These are phyloP conservation scores for Clavispora asparagi DNA, from an alignment of 805 yeast species.

Conservation along the genomic window DNA sequence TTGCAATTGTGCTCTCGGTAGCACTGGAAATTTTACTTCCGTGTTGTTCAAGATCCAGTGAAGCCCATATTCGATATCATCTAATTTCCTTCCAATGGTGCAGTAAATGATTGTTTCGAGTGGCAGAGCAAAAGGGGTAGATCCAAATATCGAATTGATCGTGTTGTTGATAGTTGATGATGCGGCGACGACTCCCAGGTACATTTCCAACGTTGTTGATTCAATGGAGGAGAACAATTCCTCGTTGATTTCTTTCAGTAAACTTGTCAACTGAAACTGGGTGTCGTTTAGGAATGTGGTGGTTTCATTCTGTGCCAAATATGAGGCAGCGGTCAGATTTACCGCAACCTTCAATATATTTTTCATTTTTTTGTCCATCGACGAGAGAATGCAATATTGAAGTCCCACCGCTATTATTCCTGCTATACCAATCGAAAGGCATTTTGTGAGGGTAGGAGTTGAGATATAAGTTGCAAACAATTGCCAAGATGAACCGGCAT, in stretches of 20 bases:
- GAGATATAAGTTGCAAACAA: not conserved
- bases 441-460: not conserved
- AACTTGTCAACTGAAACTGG: slow-evolving; percentile 24
- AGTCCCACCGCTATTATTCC: slow-evolving; percentile 4
- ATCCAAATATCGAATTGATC: slow-evolving; percentile 56
- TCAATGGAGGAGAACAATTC: slow-evolving; percentile 64
- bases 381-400: slow-evolving; percentile 2
- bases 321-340: too few species aligned
- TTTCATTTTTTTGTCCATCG: not conserved
- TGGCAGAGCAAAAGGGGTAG: slow-evolving; percentile 61
- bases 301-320: not conserved
- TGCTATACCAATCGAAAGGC: slow-evolving; percentile 5
- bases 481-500: not conserved
- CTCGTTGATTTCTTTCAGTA: slow-evolving; percentile 53
- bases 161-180: slow-evolving; percentile 49
- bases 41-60: slow-evolving; percentile 73
- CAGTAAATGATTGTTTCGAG: slow-evolving; percentile 70
- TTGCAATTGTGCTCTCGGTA: not conserved
- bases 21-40: slow-evolving; percentile 4
- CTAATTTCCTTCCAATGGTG: slow-evolving; percentile 69
- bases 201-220: slow-evolving; percentile 43
- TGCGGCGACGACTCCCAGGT: not conserved
- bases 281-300: slow-evolving; percentile 2
- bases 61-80: slow-evolving; percentile 61
- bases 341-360: too few species aligned